A percentile compares a stretch with the other conserved stretches of the same genome.
Evolutionary conservation across 2,329 filamentous ascomycete species (phyloP).

Genomic region (Phialemonium atrogriseum): DNA sequence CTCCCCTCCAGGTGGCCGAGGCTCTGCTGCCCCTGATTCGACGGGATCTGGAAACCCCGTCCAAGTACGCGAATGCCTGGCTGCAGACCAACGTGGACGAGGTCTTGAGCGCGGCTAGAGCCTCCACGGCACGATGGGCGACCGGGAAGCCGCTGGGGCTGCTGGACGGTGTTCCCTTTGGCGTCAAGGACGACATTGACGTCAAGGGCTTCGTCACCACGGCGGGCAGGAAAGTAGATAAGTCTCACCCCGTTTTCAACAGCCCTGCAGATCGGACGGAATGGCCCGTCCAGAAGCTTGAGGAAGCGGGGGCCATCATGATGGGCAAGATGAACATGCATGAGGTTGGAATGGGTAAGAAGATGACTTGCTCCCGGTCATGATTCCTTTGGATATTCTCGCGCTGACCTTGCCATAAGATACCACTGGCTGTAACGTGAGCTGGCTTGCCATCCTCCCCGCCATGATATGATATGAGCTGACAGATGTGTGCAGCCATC

Average conservation of each 20-base stretch:
- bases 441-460: slow-evolving; percentile 8
- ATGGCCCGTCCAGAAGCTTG: slow-evolving; percentile 64
- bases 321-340: slow-evolving; percentile 75
- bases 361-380: slow-evolving; percentile 14
- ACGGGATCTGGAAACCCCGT: slow-evolving; percentile 42
- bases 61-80: slow-evolving; percentile 65
- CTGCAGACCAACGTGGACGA: slow-evolving; percentile 56
- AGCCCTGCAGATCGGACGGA: slow-evolving; percentile 44
- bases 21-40: slow-evolving; percentile 63
- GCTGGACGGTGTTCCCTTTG: slow-evolving; percentile 75
- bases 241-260: slow-evolving; percentile 40
- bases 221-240: slow-evolving; percentile 54
- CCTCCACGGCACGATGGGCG: slow-evolving; percentile 65
- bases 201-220: slow-evolving; percentile 62
- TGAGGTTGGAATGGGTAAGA: slow-evolving; percentile 62
- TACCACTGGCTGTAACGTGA: slow-evolving; percentile 71
- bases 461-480: background rate
- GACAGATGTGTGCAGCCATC: slow-evolving; percentile 41
- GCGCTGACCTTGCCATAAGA: slow-evolving; percentile 35
- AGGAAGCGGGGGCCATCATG: slow-evolving; percentile 52
- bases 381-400: background rate
- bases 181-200: slow-evolving; percentile 74
- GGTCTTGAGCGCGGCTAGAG: slow-evolving; percentile 59
- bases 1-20: slow-evolving; percentile 64
- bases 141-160: slow-evolving; percentile 56